phyloP scores from a whole-genome alignment of 2,329 filamentous ascomycete genomes.

The Sclerotiophoma versabilis region DNA sequence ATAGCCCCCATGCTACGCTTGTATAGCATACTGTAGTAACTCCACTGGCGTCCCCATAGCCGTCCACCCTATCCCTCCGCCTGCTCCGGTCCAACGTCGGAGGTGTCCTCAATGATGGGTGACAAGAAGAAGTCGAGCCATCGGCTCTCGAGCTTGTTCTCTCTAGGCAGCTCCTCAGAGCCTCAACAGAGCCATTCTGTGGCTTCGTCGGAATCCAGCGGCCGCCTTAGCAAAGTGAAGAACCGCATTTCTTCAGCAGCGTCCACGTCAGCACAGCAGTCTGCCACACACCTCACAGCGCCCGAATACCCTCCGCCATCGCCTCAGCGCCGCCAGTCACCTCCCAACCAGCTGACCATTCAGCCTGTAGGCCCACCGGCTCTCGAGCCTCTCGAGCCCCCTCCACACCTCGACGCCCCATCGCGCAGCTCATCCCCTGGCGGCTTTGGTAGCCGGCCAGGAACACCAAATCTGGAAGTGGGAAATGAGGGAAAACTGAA shows the following conservation, averaged over 20 bases:
- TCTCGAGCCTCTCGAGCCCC: constrained; percentile 39
- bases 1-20: constrained; percentile 21
- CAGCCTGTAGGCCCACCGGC: constrained; percentile 35
- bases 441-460: constrained; percentile 31
- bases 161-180: constrained; percentile 29
- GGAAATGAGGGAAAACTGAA: constrained; percentile 32
- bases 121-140: constrained; percentile 44
- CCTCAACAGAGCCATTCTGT: constrained; percentile 25
- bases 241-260: constrained; percentile 41
- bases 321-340: constrained; percentile 22
- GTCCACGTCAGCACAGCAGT: constrained; percentile 9
- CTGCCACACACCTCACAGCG: constrained; percentile 32
- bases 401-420: constrained; percentile 33
- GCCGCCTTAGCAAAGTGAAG: constrained; percentile 40
- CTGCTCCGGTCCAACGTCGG: neutral
- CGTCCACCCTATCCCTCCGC: neutral
- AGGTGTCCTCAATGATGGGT: constrained; percentile 26
- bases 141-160: constrained; percentile 46
- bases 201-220: constrained; percentile 38
- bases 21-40: constrained; percentile 8
- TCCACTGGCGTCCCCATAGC: constrained; percentile 3
- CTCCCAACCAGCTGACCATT: constrained; percentile 33
- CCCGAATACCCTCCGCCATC: constrained; percentile 42
- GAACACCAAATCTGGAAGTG: constrained; percentile 26
- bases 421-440: constrained; percentile 40